phyloP scores from a whole-genome alignment of 2,329 filamentous ascomycete genomes.

The Aspergillus piperis region DNA sequence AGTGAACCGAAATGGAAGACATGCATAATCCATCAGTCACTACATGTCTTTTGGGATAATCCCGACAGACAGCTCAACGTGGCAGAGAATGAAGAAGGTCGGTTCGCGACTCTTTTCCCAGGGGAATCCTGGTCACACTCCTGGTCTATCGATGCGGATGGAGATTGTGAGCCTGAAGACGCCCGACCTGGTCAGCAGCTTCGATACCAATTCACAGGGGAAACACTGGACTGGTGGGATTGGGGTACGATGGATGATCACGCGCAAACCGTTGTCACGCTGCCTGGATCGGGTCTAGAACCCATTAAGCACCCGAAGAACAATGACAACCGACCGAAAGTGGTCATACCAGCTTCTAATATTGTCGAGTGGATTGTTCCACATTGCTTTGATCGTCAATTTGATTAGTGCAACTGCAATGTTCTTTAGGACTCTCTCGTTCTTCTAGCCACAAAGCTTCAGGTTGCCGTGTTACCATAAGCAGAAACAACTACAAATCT shows the following conservation, averaged over 20 bases:
- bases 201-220: slow-evolving; percentile 10
- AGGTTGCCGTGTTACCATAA: no score
- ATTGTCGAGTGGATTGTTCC: neutral
- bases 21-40: no score
- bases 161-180: neutral
- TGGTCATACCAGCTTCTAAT: slow-evolving; percentile 8
- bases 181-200: slow-evolving; percentile 5
- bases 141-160: neutral
- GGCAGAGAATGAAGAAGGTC: neutral
- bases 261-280: slow-evolving; percentile 9
- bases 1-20: slow-evolving; percentile 9
- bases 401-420: no score
- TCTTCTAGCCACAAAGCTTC: no score
- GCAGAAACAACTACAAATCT: no score
- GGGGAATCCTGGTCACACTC: slow-evolving; percentile 8
- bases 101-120: neutral
- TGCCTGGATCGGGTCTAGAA: slow-evolving; percentile 8
- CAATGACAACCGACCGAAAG: slow-evolving; percentile 5
- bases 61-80: neutral
- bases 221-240: slow-evolving; percentile 12
- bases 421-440: no score
- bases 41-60: slow-evolving; percentile 2
- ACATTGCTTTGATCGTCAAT: no score
- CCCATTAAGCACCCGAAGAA: slow-evolving; percentile 6
- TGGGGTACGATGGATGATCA: slow-evolving; percentile 2